These are phyloP conservation scores for Plicaturopsis crispa DNA, from an alignment of 768 basidiomycete species.

Conservation along the genomic window DNA sequence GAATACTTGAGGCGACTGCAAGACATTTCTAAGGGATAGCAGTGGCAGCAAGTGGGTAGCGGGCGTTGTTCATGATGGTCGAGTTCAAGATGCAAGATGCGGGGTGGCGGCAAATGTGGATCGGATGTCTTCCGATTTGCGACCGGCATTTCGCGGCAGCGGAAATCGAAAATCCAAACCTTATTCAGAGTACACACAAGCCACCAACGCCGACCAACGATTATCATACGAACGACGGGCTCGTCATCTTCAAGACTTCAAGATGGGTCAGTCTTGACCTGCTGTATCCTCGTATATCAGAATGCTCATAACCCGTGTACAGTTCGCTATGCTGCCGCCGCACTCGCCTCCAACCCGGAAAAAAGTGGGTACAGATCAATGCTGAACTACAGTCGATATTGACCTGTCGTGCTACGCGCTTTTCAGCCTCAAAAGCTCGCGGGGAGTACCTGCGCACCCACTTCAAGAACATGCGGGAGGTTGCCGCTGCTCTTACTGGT, in stretches of 20 bases:
- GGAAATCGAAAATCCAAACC: too few relatives aligned
- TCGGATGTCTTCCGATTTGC: too few relatives aligned
- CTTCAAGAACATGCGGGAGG: constrained; percentile 99
- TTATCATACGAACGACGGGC: too few relatives aligned
- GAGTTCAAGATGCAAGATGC: too few relatives aligned
- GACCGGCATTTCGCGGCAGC: too few relatives aligned
- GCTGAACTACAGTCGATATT: constrained; percentile 7
- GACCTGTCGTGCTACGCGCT: constrained; percentile 1
- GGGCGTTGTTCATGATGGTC: too few relatives aligned
- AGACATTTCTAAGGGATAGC: too few relatives aligned
- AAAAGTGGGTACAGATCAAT: constrained; percentile 57
- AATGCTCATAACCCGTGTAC: constrained; percentile 15
- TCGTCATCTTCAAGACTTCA: constrained; percentile 46
- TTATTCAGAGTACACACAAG: too few relatives aligned
- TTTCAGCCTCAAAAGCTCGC: constrained; percentile 79
- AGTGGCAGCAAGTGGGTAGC: too few relatives aligned
- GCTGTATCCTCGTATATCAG: constrained; percentile 6
- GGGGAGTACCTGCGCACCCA: constrained; percentile 98
- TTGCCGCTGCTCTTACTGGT: constrained; percentile 91
- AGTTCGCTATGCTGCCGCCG: constrained; percentile 94
- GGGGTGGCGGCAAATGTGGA: too few relatives aligned
- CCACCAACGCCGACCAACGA: too few relatives aligned
- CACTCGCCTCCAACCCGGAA: constrained; percentile 87
- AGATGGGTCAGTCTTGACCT: constrained; percentile 52
- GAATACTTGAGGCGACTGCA: too few relatives aligned